Percentiles rank a stretch among this genome's conserved stretches.
Conservation (phyloP, 371 early-diverging fungal genomes). For the Lichtheimia ramosa region DNA sequence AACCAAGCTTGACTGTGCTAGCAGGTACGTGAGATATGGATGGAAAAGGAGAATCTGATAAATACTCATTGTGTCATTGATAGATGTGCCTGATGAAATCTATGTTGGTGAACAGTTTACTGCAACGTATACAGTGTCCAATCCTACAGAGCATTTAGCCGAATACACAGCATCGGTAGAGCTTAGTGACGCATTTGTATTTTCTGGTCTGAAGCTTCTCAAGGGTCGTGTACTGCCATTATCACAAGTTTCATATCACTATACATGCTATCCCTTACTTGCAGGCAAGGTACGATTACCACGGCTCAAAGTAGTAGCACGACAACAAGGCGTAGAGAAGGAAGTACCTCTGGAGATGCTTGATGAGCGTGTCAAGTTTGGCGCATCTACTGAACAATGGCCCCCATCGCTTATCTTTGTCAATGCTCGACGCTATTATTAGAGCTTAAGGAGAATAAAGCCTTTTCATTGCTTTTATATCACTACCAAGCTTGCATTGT, state of each 20-base stretch:
- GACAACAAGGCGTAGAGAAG: slow-evolving; percentile 35
- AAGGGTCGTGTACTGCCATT: slow-evolving; percentile 60
- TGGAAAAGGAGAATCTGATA: neutral
- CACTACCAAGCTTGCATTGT: too few species aligned
- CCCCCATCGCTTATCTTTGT: slow-evolving; percentile 22
- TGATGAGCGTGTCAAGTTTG: slow-evolving; percentile 20
- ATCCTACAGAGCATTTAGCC: slow-evolving; percentile 54
- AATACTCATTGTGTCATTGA: too few species aligned
- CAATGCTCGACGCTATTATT: slow-evolving; percentile 27
- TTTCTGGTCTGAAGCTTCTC: slow-evolving; percentile 67
- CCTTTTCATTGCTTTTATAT: too few species aligned
- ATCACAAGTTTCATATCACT: slow-evolving; percentile 30
- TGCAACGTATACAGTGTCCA: slow-evolving; percentile 59
- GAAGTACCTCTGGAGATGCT: slow-evolving; percentile 35
- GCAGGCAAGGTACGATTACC: slow-evolving; percentile 59
- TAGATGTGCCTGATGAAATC: slow-evolving; percentile 52
- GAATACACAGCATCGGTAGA: slow-evolving; percentile 65
- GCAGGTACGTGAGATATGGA: slow-evolving; percentile 27
- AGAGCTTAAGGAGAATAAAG: slow-evolving; percentile 1
- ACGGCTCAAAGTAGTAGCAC: slow-evolving; percentile 46
- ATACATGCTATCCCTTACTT: slow-evolving; percentile 45
- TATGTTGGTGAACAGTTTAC: slow-evolving; percentile 63
- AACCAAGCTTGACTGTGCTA: slow-evolving; percentile 26
- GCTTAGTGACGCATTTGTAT: slow-evolving; percentile 72
- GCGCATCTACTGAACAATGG: slow-evolving; percentile 15